Evolutionary conservation across 2,329 filamentous ascomycete genomes (phyloP).

Genomic region (Alternaria tenuissima): DNA sequence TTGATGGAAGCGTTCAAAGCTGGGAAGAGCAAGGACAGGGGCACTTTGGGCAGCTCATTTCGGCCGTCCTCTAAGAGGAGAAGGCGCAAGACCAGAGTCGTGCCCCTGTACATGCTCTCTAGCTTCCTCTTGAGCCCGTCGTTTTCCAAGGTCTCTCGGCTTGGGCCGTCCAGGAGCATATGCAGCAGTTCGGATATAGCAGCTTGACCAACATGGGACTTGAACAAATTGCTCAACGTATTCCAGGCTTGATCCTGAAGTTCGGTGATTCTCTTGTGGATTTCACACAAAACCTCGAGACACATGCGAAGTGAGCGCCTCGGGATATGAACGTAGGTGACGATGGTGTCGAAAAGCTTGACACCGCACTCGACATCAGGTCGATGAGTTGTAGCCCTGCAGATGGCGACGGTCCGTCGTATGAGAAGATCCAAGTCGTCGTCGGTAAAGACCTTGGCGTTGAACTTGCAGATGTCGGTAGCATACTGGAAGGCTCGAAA

Average conservation of each 20-base stretch:
- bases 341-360: constrained; percentile 72
- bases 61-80: constrained; percentile 45
- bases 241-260: constrained; percentile 73
- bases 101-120: constrained; percentile 41
- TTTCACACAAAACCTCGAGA: constrained; percentile 75
- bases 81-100: constrained; percentile 40
- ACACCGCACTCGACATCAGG: constrained; percentile 74
- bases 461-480: constrained; percentile 77
- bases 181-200: constrained; percentile 72
- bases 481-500: constrained; percentile 71
- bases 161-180: constrained; percentile 52
- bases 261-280: constrained; percentile 70
- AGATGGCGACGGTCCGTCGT: constrained; percentile 70
- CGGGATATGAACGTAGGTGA: constrained; percentile 76
- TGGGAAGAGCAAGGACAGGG: constrained; percentile 45
- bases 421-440: constrained; percentile 69
- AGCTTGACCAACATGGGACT: constrained; percentile 75
- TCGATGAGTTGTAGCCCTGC: constrained; percentile 70
- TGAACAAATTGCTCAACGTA: constrained; percentile 73
- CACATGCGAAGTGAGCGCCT: constrained; percentile 68
- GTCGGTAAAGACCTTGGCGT: constrained; percentile 72
- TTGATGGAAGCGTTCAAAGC: constrained; percentile 45
- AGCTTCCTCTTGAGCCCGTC: constrained; percentile 27
- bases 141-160: constrained; percentile 32
- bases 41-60: constrained; percentile 45